phyloP scores from a whole-genome alignment of 1,284 basidiomycete genomes.

The Ceratobasidium papillatum region DNA sequence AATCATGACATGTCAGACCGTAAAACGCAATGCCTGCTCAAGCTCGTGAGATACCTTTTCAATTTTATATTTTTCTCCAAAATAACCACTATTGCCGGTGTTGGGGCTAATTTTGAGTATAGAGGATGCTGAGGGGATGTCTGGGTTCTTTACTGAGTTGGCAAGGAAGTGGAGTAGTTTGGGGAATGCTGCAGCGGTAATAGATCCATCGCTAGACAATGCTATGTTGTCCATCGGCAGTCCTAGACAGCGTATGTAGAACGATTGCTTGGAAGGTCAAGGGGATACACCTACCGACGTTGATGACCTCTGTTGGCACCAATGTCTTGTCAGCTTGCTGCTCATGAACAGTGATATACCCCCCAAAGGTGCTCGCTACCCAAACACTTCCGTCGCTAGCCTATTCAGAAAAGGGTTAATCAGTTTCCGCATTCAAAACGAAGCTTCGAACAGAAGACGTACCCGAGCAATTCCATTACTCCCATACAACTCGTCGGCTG shows the following conservation, averaged over 20 bases:
- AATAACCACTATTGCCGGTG: slow-evolving; percentile 60
- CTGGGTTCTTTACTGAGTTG: slow-evolving; percentile 56
- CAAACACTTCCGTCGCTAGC: slow-evolving; percentile 63
- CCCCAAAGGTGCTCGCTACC: slow-evolving; percentile 58
- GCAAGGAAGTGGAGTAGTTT: slow-evolving; percentile 47
- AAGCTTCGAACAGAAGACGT: slow-evolving; percentile 6
- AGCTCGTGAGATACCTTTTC: slow-evolving; percentile 59
- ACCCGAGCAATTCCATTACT: slow-evolving; percentile 66
- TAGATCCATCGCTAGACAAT: slow-evolving; percentile 47
- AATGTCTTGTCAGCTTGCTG: slow-evolving; percentile 65
- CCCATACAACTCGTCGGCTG: slow-evolving; percentile 56
- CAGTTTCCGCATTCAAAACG: not conserved
- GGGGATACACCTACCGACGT: slow-evolving; percentile 53
- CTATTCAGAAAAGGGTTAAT: slow-evolving; percentile 44
- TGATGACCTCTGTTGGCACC: slow-evolving; percentile 59
- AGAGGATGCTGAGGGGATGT: slow-evolving; percentile 56
- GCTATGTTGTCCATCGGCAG: slow-evolving; percentile 14
- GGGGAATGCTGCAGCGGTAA: slow-evolving; percentile 53
- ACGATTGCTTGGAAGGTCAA: not conserved
- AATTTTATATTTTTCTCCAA: slow-evolving; percentile 67
- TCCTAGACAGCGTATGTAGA: not conserved
- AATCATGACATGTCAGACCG: not conserved
- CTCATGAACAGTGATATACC: slow-evolving; percentile 64
- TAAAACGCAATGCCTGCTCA: slow-evolving; percentile 59
- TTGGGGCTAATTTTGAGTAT: slow-evolving; percentile 64